phyloP scores from a whole-genome alignment of 2,329 filamentous ascomycete genomes.

The Pseudomassariella vexata region DNA sequence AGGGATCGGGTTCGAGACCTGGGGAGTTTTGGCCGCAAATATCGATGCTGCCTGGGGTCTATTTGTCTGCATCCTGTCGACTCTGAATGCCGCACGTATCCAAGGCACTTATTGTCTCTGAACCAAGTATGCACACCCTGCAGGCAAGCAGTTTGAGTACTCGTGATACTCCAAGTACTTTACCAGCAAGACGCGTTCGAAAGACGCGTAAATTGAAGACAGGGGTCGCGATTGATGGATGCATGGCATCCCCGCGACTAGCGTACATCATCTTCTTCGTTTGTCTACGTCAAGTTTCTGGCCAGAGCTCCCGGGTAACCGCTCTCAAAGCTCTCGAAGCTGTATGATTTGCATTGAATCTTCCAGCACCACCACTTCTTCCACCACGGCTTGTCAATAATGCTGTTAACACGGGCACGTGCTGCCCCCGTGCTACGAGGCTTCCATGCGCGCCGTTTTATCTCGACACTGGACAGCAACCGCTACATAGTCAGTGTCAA shows the following conservation, averaged over 20 bases:
- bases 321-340: too few relatives aligned
- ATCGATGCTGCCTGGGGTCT: constrained; percentile 27
- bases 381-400: constrained; percentile 13
- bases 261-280: too few relatives aligned
- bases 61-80: constrained; percentile 18
- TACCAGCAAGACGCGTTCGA: constrained; percentile 3
- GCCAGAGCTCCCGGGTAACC: too few relatives aligned
- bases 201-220: constrained; percentile 2
- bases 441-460: constrained; percentile 20
- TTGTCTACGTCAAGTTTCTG: too few relatives aligned
- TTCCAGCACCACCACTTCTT: too few relatives aligned
- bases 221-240: neutral
- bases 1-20: constrained; percentile 58
- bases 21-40: constrained; percentile 30
- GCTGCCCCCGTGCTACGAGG: constrained; percentile 15
- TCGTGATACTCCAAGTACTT: too few relatives aligned
- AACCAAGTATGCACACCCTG: too few relatives aligned
- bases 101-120: neutral
- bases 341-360: too few relatives aligned
- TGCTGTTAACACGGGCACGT: constrained; percentile 25
- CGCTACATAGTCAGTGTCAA: constrained; percentile 44
- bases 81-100: neutral
- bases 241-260: neutral
- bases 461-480: constrained; percentile 46
- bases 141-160: too few relatives aligned